Percentiles rank a stretch among this genome's conserved stretches.
These are phyloP conservation scores for Globisporangium polare DNA, from an alignment of 352 stramenopile genomes.

Conservation along the genomic window DNA sequence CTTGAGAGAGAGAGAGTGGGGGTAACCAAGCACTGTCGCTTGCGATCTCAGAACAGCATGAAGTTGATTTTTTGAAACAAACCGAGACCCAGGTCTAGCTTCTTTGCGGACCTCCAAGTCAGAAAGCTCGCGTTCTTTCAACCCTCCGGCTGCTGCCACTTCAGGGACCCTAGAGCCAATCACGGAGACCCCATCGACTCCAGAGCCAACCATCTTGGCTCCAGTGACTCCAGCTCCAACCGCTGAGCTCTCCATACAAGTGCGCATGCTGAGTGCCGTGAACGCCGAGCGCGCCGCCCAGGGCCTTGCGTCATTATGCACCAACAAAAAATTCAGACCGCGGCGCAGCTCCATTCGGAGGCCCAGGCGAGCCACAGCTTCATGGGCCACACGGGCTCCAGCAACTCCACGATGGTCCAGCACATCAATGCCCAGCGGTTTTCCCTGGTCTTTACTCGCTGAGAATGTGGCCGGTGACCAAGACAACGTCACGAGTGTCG, in stretches of 20 bases:
- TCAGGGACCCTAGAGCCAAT: too few species aligned
- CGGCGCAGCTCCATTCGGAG: conserved; percentile 24
- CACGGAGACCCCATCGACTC: not conserved
- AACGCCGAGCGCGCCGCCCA: conserved; percentile 17
- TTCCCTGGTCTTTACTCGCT: conserved; percentile 14
- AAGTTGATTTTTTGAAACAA: not conserved
- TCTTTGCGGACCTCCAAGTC: not conserved
- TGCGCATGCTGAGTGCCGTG: conserved; percentile 4
- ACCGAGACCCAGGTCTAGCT: not conserved
- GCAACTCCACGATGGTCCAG: conserved; percentile 15
- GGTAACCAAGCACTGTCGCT: too few species aligned
- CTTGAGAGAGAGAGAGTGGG: too few species aligned
- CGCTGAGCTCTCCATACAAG: not conserved
- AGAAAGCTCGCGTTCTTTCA: too few species aligned
- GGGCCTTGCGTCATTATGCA: conserved; percentile 6
- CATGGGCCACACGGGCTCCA: conserved; percentile 29
- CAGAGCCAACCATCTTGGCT: not conserved
- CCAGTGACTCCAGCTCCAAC: not conserved
- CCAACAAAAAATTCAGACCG: conserved; percentile 30
- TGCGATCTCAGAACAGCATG: not conserved
- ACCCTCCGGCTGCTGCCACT: too few species aligned
- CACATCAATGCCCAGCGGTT: conserved; percentile 22
- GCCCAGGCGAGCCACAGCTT: conserved; percentile 24
- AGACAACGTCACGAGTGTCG: conserved; percentile 12
- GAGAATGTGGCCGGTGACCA: conserved; percentile 23